Conservation (phyloP, 2,329 filamentous ascomycete genomes). For the Mycogone perniciosa region DNA sequence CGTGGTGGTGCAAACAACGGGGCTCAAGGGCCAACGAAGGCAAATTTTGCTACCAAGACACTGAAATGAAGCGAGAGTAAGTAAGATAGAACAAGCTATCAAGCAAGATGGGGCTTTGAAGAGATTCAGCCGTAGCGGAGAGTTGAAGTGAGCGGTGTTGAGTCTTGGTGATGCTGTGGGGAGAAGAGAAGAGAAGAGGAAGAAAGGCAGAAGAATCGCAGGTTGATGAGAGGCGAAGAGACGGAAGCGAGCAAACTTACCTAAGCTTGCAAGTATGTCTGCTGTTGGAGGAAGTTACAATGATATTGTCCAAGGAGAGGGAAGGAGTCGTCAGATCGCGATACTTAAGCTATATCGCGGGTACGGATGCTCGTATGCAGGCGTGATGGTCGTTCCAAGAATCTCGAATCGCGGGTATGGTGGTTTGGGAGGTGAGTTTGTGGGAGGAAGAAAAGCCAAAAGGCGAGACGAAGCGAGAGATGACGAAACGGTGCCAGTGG, state of each 20-base stretch:
- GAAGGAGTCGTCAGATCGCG: constrained; percentile 7
- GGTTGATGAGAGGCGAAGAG: constrained; percentile 9
- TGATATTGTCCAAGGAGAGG: constrained; percentile 2
- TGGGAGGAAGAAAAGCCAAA: constrained; percentile 6
- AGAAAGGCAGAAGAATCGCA: constrained; percentile 12
- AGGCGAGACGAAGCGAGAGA: constrained; percentile 10
- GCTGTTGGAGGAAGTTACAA: constrained; percentile 8
- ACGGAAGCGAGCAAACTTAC: constrained; percentile 7
- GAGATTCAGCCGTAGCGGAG: constrained; percentile 22
- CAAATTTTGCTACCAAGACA: constrained; percentile 46
- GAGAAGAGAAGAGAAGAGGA: constrained; percentile 17
- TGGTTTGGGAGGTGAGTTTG: background rate
- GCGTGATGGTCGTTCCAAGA: constrained; percentile 6
- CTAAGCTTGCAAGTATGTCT: constrained; percentile 4
- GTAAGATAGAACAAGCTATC: constrained; percentile 55
- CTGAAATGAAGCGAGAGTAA: constrained; percentile 51
- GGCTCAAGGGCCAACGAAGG: constrained; percentile 28
- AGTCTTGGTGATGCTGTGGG: constrained; percentile 43
- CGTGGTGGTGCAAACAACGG: constrained; percentile 24
- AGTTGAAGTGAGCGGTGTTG: constrained; percentile 36
- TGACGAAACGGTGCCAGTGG: constrained; percentile 1
- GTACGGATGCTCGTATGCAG: constrained; percentile 5
- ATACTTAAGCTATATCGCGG: constrained; percentile 1
- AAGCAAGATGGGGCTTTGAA: constrained; percentile 46
- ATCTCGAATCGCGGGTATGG: background rate